A percentile compares a stretch with the other conserved stretches of the same genome.
Conservation (phyloP, 1,284 basidiomycete genomes). For the Tylopilus sp. region DNA sequence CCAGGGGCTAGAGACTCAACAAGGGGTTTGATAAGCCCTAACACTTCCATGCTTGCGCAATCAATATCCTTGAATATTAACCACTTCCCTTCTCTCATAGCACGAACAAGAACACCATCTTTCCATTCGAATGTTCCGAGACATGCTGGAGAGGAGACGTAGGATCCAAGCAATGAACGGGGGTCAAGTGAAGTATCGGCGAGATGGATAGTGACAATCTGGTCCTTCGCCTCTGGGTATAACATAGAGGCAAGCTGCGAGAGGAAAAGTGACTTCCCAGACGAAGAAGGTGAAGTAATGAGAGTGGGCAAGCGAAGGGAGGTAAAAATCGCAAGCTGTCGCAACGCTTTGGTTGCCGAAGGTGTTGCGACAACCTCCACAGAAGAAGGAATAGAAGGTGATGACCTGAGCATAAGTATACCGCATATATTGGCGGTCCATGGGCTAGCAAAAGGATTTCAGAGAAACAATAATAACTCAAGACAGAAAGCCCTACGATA, state of each 20-base stretch:
- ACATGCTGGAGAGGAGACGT: constrained; percentile 84
- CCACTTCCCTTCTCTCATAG: constrained; percentile 93
- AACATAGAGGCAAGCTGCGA: constrained; percentile 75
- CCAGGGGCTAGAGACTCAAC: constrained; percentile 78
- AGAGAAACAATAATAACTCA: constrained; percentile 3
- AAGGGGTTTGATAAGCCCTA: constrained; percentile 83
- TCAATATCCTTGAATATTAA: constrained; percentile 94
- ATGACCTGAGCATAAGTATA: constrained; percentile 59
- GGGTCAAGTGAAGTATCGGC: constrained; percentile 95
- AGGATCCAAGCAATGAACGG: constrained; percentile 92
- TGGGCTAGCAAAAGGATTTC: constrained; percentile 50
- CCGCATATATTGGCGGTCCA: constrained; percentile 67
- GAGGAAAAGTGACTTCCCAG: constrained; percentile 88
- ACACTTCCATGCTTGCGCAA: constrained; percentile 83
- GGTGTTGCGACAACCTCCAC: constrained; percentile 70
- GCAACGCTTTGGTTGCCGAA: constrained; percentile 66
- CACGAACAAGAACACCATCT: constrained; percentile 91
- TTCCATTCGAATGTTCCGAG: constrained; percentile 96
- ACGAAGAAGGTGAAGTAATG: constrained; percentile 86
- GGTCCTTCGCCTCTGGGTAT: constrained; percentile 60
- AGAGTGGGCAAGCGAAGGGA: constrained; percentile 80
- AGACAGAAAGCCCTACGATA: constrained; percentile 56
- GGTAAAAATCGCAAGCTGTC: constrained; percentile 67
- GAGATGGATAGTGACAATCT: constrained; percentile 85
- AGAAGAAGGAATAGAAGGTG: constrained; percentile 43